Percentiles rank a stretch among this genome's conserved stretches.
These are phyloP conservation scores for Allomyces macrogynus DNA, from an alignment of 192 early-diverging fungal genomes.

Conservation along the genomic window DNA sequence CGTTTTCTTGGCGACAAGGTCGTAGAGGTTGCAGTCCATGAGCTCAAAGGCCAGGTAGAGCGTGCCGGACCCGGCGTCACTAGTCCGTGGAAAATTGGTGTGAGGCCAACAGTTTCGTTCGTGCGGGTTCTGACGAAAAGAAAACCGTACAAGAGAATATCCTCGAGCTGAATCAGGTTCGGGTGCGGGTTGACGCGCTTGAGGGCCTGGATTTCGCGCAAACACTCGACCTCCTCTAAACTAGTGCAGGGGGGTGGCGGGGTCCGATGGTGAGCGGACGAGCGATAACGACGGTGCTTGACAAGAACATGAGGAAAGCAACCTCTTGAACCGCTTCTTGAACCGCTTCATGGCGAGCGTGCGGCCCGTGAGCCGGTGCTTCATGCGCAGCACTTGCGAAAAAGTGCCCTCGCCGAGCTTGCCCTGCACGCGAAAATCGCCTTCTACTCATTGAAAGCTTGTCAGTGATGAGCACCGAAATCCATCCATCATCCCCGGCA, in stretches of 20 bases:
- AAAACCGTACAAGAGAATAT: constrained; percentile 29
- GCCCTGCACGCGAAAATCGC: constrained; percentile 29
- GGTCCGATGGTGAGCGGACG: not conserved
- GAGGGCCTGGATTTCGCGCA: constrained; percentile 39
- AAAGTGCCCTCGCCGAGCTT: constrained; percentile 46
- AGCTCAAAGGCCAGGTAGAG: constrained; percentile 36
- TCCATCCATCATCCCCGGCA: no score
- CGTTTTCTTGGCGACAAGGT: constrained; percentile 29
- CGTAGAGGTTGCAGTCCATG: constrained; percentile 45
- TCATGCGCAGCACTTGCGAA: constrained; percentile 40
- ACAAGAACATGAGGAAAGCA: not conserved
- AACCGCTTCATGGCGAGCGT: constrained; percentile 43
- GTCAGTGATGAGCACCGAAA: no score
- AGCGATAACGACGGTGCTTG: no score
- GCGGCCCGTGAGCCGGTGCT: constrained; percentile 32
- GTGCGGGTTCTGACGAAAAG: no score
- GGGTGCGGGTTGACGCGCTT: constrained; percentile 28
- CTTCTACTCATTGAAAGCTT: not conserved
- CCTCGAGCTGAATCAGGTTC: constrained; percentile 27
- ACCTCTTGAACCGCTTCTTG: constrained; percentile 35
- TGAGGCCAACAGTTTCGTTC: no score
- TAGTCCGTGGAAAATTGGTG: not conserved
- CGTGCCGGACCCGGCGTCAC: constrained; percentile 30
- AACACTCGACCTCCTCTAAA: constrained; percentile 29
- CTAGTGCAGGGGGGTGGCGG: constrained; percentile 5